Percentiles rank a stretch among this genome's conserved stretches.
Conservation (phyloP, 2,329 filamentous ascomycete species). For the Beauveria bassiana region DNA sequence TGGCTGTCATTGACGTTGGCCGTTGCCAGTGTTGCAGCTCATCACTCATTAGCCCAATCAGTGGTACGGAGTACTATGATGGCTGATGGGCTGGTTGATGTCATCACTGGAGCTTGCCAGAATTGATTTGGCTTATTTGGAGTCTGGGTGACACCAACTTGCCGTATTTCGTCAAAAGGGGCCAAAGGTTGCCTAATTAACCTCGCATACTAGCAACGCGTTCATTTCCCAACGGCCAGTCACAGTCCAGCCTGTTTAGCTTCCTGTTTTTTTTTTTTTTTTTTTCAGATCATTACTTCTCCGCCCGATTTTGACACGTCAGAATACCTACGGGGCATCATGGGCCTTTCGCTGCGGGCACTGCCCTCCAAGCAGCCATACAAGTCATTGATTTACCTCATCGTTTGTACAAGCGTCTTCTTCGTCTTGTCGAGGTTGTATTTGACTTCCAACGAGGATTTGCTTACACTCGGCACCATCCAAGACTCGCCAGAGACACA, state of each 20-base stretch:
- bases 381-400: neutral
- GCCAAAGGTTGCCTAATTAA: neutral
- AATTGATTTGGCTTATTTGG: no score
- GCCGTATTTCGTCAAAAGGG: neutral
- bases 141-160: neutral
- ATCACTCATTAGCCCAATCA: neutral
- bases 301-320: neutral
- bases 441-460: neutral
- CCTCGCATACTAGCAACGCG: neutral
- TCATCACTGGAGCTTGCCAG: no score
- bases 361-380: neutral
- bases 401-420: neutral
- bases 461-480: conserved; percentile 4
- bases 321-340: neutral
- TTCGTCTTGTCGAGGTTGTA: conserved; percentile 4
- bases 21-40: neutral
- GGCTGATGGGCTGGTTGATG: no score
- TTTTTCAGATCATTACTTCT: no score
- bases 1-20: neutral
- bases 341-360: neutral
- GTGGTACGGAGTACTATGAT: neutral
- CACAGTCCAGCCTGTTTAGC: neutral
- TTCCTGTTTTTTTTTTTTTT: neutral
- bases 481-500: conserved; percentile 6
- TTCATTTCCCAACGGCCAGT: neutral